These are phyloP conservation scores for Trapa bicornis DNA, from an alignment of 345 rosid genomes.

Conservation along the genomic window DNA sequence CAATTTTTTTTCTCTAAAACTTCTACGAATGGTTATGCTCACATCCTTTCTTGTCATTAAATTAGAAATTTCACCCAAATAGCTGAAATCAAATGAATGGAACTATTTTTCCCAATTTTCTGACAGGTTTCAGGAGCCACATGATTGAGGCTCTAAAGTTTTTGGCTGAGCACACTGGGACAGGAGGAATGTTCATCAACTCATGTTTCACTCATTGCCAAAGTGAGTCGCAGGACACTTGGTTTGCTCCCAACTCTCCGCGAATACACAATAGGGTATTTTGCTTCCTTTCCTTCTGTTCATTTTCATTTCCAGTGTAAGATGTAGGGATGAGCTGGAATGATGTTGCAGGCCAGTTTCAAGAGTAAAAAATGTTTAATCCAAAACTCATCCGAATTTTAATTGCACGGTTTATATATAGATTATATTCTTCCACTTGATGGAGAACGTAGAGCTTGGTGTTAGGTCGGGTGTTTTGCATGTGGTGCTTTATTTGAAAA, in stretches of 20 bases:
- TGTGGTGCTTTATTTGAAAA: too few relatives aligned
- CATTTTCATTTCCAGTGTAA: too few relatives aligned
- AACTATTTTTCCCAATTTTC: neutral
- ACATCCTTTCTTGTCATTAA: neutral
- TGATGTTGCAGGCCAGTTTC: too few relatives aligned
- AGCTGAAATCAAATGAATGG: neutral
- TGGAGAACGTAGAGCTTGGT: too few relatives aligned
- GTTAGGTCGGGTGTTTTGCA: too few relatives aligned
- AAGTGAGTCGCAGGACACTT: slow-evolving; percentile 72
- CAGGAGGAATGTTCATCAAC: slow-evolving; percentile 77
- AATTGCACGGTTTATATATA: too few relatives aligned
- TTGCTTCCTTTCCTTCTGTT: neutral
- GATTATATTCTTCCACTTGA: too few relatives aligned
- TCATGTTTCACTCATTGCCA: slow-evolving; percentile 98
- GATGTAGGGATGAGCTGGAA: too few relatives aligned
- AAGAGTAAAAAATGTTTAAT: too few relatives aligned
- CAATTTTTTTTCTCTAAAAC: neutral
- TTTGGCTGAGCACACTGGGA: slow-evolving; percentile 29
- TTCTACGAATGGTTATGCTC: neutral
- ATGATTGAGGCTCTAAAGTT: slow-evolving; percentile 45
- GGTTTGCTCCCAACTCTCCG: slow-evolving; percentile 77
- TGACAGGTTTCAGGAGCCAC: slow-evolving; percentile 57
- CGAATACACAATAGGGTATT: slow-evolving; percentile 53
- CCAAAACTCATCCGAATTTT: too few relatives aligned
- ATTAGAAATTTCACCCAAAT: neutral